Conservation (phyloP, 208 protist genomes). For the Lotmaria passim region DNA sequence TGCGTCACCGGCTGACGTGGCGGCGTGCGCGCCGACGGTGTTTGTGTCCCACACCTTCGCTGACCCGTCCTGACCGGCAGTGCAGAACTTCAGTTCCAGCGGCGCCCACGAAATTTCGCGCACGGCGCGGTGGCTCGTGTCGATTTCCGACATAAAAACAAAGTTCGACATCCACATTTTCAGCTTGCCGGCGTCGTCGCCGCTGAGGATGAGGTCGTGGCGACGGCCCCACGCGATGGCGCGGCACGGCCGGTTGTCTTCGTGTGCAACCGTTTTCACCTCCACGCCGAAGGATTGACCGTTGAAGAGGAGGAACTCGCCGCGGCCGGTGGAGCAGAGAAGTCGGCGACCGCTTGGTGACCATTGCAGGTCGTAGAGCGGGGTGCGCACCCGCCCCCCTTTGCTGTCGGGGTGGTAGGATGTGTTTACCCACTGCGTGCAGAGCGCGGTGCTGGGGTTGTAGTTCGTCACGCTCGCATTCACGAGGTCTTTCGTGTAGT, state of each 20-base stretch:
- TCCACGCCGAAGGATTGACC: constrained; percentile 88
- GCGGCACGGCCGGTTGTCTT: constrained; percentile 73
- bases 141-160: constrained; percentile 78
- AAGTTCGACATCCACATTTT: constrained; percentile 89
- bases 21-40: constrained; percentile 43
- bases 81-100: constrained; percentile 85
- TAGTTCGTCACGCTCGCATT: constrained; percentile 68
- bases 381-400: constrained; percentile 49
- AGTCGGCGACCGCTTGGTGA: constrained; percentile 80
- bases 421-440: constrained; percentile 92
- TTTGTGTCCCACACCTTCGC: constrained; percentile 87
- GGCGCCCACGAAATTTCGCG: constrained; percentile 82
- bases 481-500: constrained; percentile 86
- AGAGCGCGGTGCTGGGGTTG: constrained; percentile 86
- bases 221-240: constrained; percentile 82
- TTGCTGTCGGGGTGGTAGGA: constrained; percentile 85
- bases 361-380: constrained; percentile 80
- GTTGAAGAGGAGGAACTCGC: constrained; percentile 91
- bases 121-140: constrained; percentile 81
- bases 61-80: constrained; percentile 82
- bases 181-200: constrained; percentile 80
- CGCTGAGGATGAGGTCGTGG: constrained; percentile 84
- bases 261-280: constrained; percentile 87
- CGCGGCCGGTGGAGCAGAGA: constrained; percentile 76
- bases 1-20: constrained; percentile 10